Base-by-base conservation (phyloP, 805 yeast species). In the Limtongia smithiae region DNA sequence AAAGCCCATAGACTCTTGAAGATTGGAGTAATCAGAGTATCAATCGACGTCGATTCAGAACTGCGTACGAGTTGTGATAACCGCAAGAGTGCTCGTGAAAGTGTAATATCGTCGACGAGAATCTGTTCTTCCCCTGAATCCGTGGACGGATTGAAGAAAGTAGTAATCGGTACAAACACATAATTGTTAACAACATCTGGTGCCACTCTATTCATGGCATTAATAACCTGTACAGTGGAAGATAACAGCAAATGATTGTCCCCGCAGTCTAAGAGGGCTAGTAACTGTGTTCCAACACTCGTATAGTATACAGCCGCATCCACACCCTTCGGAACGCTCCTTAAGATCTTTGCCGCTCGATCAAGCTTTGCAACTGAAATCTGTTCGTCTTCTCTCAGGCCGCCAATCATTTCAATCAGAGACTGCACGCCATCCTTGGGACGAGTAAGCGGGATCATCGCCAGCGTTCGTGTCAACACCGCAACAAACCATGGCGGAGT, bases 351-450 rank as follows among this genome's bases (percentile, higher is more conserved):
- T n/a, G 85, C 78, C 1, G 86, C 84, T 49, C 81, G 77, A 24
- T 79, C 80, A 41, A 86, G 71, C 56, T 80, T 83, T 28, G 78
- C 80, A n/a, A 81, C 66, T 54, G 81, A 81, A 12, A 88, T 66
- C 11, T 79, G 81, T 48, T 83, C 91, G 46, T 75, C 73, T 36
- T 87, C 94, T 48, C 96, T 71, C 22, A 85, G 70, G 0, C 95
- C 95, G 12, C 85, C 70, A 0, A 85, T 72, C 54, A 85, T 80
- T 65, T 91, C 97, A 25, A 89, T 73, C 42, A 91, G 66, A 1
- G 89, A 74, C 25, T 77, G 67, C 1, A 93, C 79, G 0, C 97
- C 97, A 60, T 83, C 82, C 1, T 66, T 64, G 1, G 75, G 65
- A 21, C 94, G 74, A 37, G 73, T 65, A 18, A 78, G 63, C 1